Percentiles rank a stretch among this genome's conserved stretches.
These are phyloP conservation scores for Periconia sp. DNA, from an alignment of 2,329 filamentous ascomycete species.

Conservation along the genomic window DNA sequence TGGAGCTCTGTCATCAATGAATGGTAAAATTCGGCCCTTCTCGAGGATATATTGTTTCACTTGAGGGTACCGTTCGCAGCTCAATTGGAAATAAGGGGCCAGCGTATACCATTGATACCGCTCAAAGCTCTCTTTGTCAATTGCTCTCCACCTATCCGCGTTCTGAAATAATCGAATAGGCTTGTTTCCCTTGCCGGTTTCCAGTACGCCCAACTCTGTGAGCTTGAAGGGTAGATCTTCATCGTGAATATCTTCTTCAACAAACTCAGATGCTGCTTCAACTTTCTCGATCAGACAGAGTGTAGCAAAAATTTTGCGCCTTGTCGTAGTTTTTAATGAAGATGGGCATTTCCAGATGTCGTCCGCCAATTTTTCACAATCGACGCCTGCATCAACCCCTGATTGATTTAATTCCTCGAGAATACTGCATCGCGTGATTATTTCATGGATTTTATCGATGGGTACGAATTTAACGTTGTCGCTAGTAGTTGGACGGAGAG, in stretches of 20 bases:
- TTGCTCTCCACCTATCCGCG: background rate
- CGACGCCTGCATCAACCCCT: background rate
- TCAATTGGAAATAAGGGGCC: slow-evolving; percentile 5
- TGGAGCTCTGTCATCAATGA: background rate
- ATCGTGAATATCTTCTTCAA: slow-evolving; percentile 1
- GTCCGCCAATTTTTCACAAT: background rate
- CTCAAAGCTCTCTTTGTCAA: slow-evolving; percentile 3
- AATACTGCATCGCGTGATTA: background rate
- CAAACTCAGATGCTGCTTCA: background rate
- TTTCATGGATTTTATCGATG: background rate
- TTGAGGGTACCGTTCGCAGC: background rate
- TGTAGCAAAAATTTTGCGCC: slow-evolving; percentile 9
- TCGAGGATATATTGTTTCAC: slow-evolving; percentile 1
- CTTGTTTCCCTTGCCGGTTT: background rate
- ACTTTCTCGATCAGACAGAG: slow-evolving; percentile 3
- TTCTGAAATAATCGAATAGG: slow-evolving; percentile 2
- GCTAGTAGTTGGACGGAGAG: background rate
- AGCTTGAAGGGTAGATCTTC: slow-evolving; percentile 6
- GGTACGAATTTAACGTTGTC: background rate
- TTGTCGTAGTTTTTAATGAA: background rate
- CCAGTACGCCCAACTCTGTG: background rate
- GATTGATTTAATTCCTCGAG: background rate
- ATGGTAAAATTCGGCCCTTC: slow-evolving; percentile 2
- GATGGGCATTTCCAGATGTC: background rate
- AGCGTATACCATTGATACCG: slow-evolving; percentile 4